Conservation (phyloP, 2,329 filamentous ascomycete genomes). For the Aureobasidium sp. region DNA sequence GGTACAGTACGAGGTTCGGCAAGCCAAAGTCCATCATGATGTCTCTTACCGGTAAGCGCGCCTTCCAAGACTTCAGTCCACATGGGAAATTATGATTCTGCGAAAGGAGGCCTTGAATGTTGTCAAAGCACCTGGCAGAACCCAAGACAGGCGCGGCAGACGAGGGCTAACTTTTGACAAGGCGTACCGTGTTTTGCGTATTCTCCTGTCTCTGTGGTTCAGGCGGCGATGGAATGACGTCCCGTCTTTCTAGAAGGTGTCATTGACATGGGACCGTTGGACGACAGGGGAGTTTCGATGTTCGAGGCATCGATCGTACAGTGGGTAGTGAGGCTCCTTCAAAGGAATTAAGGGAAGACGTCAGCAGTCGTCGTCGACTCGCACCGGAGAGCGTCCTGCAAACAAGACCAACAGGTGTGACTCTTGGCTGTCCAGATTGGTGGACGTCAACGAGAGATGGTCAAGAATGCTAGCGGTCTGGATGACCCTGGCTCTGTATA, state of each 20-base stretch:
- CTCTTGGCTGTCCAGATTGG: neutral
- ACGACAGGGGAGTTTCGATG: neutral
- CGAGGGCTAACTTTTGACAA: neutral
- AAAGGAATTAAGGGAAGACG: neutral
- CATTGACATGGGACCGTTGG: neutral
- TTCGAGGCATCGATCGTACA: neutral
- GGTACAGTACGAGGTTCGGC: neutral
- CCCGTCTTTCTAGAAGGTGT: neutral
- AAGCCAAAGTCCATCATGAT: neutral
- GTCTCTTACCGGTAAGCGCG: neutral
- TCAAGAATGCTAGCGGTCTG: neutral
- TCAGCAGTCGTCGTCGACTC: neutral
- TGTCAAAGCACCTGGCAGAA: neutral
- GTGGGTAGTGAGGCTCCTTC: neutral
- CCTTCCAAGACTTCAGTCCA: too few relatives aligned
- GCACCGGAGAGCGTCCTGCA: neutral
- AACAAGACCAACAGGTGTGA: neutral
- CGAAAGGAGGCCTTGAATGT: neutral
- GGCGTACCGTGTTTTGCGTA: neutral
- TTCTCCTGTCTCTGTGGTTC: neutral
- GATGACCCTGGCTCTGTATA: neutral
- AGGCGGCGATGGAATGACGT: conserved; percentile 1
- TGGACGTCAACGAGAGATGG: neutral
- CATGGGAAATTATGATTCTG: neutral
- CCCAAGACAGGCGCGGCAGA: neutral